Base-by-base conservation (phyloP, 2,329 filamentous ascomycete species). In the Colletotrichum costaricense region DNA sequence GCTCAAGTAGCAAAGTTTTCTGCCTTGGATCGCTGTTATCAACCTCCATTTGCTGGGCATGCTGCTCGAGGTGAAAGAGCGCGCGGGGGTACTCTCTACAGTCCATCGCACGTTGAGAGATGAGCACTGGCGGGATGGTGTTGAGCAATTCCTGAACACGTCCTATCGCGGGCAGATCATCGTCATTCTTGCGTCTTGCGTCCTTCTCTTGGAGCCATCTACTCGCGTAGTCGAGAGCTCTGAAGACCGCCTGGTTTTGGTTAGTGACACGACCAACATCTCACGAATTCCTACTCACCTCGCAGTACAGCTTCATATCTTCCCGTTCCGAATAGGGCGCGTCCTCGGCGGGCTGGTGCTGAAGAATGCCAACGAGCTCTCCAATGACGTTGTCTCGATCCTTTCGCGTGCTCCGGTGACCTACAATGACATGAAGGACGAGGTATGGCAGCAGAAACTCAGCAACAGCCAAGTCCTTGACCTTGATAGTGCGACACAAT, bases 51-150 rank as follows among this genome's bases (percentile, higher is more conserved):
- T 87, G 84, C 67, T 86, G 86, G 69, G 95, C 95, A 80, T 98
- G 94, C 77, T 97, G 95, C 82, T 99, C 97, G 86, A 97, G 94
- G 79, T 98, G 94, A 79, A 98, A 98, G 22, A 99, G 86, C 1
- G 97, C 97, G 63, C 97, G 91, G 8, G 97, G 93, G 80, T 96
- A 98, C 9, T 97, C 97, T 73, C 94, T 94, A 83, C 96, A 98
- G 79, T 98, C 94, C n/a, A 98, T 91, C 11, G 97, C 95, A 76
- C 96, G 91, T 76, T 91, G 90, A 7, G 97, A 95, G 24, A 91
- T 86, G 24, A 98, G 83, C 63, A 98, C 89, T 0, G 89, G 87
- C 68, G 97, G 94, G 4, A 98, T 93, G 11, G 88, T 84, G 67
- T 87, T 84, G 22, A 93, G 80, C 16, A 88, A 83, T 8, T 77